Base-by-base conservation (phyloP, 768 basidiomycete genomes). In the Melanogaster broomeanus region DNA sequence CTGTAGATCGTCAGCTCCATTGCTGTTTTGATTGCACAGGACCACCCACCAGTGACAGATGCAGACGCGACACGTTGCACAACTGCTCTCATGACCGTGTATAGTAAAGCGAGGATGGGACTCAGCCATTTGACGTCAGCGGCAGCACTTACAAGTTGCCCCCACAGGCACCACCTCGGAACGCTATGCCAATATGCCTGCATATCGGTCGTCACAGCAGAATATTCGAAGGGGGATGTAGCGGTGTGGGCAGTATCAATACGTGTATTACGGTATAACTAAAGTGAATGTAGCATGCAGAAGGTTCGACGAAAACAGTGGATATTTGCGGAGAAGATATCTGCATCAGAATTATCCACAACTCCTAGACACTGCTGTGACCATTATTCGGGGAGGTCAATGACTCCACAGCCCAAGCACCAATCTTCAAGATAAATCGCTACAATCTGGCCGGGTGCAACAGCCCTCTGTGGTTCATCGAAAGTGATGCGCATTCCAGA, bases 331-430 rank as follows among this genome's bases (percentile, higher is more conserved):
- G 31, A 15, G 12, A 9, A 3, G 30, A 31, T 15, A 13, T 31
- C 31, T n/a, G n/a, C n/a, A n/a, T n/a, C n/a, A n/a, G n/a, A n/a
- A n/a, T n/a, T n/a, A n/a, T n/a, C n/a, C n/a, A n/a, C n/a, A n/a
- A n/a, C n/a, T 13, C 31, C 12, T 31, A 11, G 13, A 31, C 30
- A 31, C 30, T 31, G 11, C 11, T 31, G 30, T 12, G 11, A 12
- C 30, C 30, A 31, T 12, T 11, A 13, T 31, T 31, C 31, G 31
- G 31, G 15, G 31, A 13, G 15, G 3, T 63, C 55, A 43, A 97
- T 93, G 6, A 78, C 69, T 28, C 92, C 94, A 61, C 87, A 88
- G 3, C 94, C 94, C 27, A 96, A 74, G 67, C 92, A 94, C 84
- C 87, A 87, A 40, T 84, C 77, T 2, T 75, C 83, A 49, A 83